Evolutionary conservation across 331 rosid genomes (phyloP), one percentile per base, ranked within the genome.

Genomic region (Spiraea crenata): DNA sequence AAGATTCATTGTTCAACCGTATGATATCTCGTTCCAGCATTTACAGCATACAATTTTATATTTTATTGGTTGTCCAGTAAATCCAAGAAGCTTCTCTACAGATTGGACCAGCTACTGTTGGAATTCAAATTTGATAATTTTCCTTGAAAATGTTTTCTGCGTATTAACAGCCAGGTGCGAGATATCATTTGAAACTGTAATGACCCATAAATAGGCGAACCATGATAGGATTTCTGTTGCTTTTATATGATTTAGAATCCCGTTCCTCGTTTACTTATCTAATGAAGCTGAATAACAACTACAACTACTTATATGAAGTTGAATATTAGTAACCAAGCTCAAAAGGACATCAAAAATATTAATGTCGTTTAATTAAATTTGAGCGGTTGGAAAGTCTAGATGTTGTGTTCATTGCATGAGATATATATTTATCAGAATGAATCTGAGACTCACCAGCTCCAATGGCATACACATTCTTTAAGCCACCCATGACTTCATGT

Each of bases 401-500:
- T 16, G 39, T 38, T 1, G 4, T 50, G 7, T 17, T 63, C 37
- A 10, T 59, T 11, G 41, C 49, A 19, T 37, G 62, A 11, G 46
- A 38, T 39, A 9, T 39, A 9, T 0, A 35, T 8, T 45, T 39
- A 37, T 34, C 45, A 34, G 45, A 15, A 41, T 41, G 69, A 60
- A 57, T 13, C 62, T 56, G 67, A 71, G 47, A 68, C 73, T 82
- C 80, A 84, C 98, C 98, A 55, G 97, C 98, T 59, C 98, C 97
- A 56, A 85, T 85, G 69, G 92, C 92, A 65, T 88, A 88, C 48
- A 86, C 95, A 60, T 88, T 88, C 61, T 88, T 93, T 84, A 93
- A 76, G 63, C 97, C 97, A 15, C 98, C 98, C 98, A 93, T 93
- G 81, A 93, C 98, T 65, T 93, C 98, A 57, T 93, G 98, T 9